Evolutionary conservation across 1,139 yeast species (phyloP).

Genomic region (Pichia norvegensis): DNA sequence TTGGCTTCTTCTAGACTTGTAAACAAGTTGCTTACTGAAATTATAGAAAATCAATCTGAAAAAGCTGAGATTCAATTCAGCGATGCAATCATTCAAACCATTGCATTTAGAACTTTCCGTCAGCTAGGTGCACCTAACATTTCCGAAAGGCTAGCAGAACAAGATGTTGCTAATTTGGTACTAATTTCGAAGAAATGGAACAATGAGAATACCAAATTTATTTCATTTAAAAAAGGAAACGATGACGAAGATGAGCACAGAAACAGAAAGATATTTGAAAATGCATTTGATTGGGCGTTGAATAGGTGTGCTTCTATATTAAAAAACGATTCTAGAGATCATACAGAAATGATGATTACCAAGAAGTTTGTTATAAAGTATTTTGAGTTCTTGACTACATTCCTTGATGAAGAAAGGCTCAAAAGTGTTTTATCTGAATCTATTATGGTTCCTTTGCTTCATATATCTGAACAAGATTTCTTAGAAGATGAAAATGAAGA

Average conservation of each 20-base stretch:
- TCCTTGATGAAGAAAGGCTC: constrained; percentile 37
- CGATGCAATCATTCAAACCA: constrained; percentile 46
- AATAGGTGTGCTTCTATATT: constrained; percentile 53
- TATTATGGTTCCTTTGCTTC: constrained; percentile 54
- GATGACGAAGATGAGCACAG: constrained; percentile 23
- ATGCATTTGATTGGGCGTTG: constrained; percentile 58
- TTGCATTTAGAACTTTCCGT: constrained; percentile 62
- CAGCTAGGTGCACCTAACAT: constrained; percentile 77
- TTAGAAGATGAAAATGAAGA: constrained; percentile 37
- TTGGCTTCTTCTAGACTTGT: constrained; percentile 57
- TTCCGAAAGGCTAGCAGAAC: constrained; percentile 55
- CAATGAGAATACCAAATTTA: constrained; percentile 34
- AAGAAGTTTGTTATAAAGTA: constrained; percentile 60
- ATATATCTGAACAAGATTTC: constrained; percentile 41
- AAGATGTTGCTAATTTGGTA: constrained; percentile 62
- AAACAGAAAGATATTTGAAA: constrained; percentile 24
- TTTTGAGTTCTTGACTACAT: constrained; percentile 36
- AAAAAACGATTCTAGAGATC: constrained; percentile 52
- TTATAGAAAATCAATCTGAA: constrained; percentile 25
- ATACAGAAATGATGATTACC: constrained; percentile 45
- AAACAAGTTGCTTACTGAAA: constrained; percentile 39
- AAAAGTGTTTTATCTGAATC: constrained; percentile 26
- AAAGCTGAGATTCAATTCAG: constrained; percentile 17
- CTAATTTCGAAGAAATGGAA: constrained; percentile 61
- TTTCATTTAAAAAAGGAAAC: constrained; percentile 15